Evolutionary conservation across 768 basidiomycete genomes (phyloP).

Genomic region (Lyophyllum atratum): DNA sequence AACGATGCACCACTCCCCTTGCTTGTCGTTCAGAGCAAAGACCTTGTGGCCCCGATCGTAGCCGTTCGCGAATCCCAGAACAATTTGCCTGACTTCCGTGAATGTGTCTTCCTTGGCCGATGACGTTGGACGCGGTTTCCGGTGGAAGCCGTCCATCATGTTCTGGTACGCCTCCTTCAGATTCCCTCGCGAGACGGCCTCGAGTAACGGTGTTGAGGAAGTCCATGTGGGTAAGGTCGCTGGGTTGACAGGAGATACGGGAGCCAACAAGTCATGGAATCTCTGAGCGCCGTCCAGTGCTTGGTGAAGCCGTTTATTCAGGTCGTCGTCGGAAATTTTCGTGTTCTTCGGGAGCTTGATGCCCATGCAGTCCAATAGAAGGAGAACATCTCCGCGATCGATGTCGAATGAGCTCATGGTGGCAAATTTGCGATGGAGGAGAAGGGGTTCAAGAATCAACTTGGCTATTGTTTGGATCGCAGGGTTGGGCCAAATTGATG

Average conservation of each 20-base stretch:
- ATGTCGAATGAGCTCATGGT: constrained; percentile 11
- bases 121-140: constrained; percentile 9
- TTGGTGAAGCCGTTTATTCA: constrained; percentile 21
- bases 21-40: constrained; percentile 22
- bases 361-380: constrained; percentile 27
- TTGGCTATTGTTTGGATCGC: not conserved
- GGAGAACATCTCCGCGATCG: constrained; percentile 11
- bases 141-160: constrained; percentile 4
- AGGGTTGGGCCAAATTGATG: not conserved
- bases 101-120: constrained; percentile 29
- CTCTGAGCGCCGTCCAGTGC: constrained; percentile 29
- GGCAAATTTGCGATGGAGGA: not conserved
- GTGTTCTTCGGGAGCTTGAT: constrained; percentile 26
- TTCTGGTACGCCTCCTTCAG: constrained; percentile 19
- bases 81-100: constrained; percentile 26
- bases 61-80: constrained; percentile 22
- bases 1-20: constrained; percentile 23
- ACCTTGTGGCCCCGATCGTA: constrained; percentile 15
- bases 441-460: not conserved
- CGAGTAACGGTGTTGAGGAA: constrained; percentile 12
- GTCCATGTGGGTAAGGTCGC: constrained; percentile 17
- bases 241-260: constrained; percentile 8
- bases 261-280: constrained; percentile 18
- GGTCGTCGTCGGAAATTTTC: constrained; percentile 26
- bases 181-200: constrained; percentile 20